A percentile compares a stretch with the other conserved stretches of the same genome.
phyloP scores from a whole-genome alignment of 805 yeast genomes.

The Crinitomyces ghanaensis region DNA sequence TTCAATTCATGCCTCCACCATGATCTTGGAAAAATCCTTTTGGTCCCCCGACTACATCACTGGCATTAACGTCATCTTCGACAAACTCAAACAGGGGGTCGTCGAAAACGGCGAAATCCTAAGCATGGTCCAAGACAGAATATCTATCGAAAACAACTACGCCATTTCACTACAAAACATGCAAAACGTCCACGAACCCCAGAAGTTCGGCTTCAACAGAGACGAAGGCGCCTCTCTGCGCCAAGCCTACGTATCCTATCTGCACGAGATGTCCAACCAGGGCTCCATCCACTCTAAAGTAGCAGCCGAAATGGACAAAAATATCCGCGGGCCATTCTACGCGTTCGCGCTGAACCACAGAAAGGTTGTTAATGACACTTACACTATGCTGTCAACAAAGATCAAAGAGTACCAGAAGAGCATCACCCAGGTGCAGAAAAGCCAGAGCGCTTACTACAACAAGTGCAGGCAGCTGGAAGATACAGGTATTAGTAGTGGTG shows the following conservation, averaged over 20 bases:
- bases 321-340: conserved; percentile 55
- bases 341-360: conserved; percentile 63
- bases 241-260: conserved; percentile 42
- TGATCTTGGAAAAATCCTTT: too few relatives aligned
- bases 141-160: conserved; percentile 53
- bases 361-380: conserved; percentile 46
- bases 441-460: conserved; percentile 52
- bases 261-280: conserved; percentile 39
- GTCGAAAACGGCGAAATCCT: conserved; percentile 59
- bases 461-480: conserved; percentile 63
- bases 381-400: conserved; percentile 36
- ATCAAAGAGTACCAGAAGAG: conserved; percentile 38
- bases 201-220: conserved; percentile 30
- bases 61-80: conserved; percentile 27
- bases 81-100: conserved; percentile 37
- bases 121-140: conserved; percentile 46
- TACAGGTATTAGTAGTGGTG: conserved; percentile 6
- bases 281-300: conserved; percentile 45
- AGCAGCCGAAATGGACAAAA: conserved; percentile 43
- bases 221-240: conserved; percentile 52
- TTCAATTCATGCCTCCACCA: too few relatives aligned
- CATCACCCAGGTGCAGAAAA: conserved; percentile 34
- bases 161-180: conserved; percentile 43
- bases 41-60: conserved; percentile 26
- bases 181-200: conserved; percentile 28